Percentiles rank a stretch among this genome's conserved stretches.
Evolutionary conservation across 495 filamentous ascomycete species (phyloP).

Genomic region (Aspergillus taichungensis): DNA sequence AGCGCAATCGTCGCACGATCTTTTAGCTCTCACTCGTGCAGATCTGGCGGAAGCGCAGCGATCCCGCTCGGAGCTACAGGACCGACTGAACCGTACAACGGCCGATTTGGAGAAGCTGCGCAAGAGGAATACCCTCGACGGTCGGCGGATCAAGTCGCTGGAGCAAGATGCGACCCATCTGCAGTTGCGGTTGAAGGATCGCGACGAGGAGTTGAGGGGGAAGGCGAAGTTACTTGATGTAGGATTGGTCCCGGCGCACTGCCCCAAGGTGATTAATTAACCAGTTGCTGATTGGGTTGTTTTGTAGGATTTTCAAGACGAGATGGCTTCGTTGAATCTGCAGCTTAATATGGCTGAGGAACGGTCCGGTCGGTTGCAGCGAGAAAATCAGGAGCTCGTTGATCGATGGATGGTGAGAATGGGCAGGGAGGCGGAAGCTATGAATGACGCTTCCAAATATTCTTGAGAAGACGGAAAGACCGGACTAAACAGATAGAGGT

Average conservation of each 20-base stretch:
- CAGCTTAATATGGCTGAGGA: conserved; percentile 82
- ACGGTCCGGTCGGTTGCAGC: conserved; percentile 52
- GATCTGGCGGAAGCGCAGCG: conserved; percentile 71
- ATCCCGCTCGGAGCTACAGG: conserved; percentile 56
- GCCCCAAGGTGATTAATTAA: too few species aligned
- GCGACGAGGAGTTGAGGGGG: conserved; percentile 73
- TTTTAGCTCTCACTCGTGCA: conserved; percentile 42
- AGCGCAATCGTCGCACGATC: conserved; percentile 20
- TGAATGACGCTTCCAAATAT: conserved; percentile 59
- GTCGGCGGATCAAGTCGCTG: conserved; percentile 50
- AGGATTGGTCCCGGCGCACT: conserved; percentile 2
- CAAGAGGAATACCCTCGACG: conserved; percentile 44
- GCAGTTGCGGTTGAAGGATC: conserved; percentile 57
- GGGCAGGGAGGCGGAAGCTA: conserved; percentile 74
- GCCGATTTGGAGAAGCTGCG: conserved; percentile 53
- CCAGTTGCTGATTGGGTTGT: conserved; percentile 6
- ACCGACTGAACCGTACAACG: conserved; percentile 47
- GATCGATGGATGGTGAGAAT: conserved; percentile 86
- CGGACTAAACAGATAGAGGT: background rate
- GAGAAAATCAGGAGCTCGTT: conserved; percentile 83
- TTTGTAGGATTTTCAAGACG: conserved; percentile 76
- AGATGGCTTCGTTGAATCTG: conserved; percentile 73
- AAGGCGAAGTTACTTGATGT: conserved; percentile 78
- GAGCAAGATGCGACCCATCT: conserved; percentile 54
- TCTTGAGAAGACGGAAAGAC: conserved; percentile 14